Conservation (phyloP, 495 filamentous ascomycete species). For the Beverwykella pulmonaria region DNA sequence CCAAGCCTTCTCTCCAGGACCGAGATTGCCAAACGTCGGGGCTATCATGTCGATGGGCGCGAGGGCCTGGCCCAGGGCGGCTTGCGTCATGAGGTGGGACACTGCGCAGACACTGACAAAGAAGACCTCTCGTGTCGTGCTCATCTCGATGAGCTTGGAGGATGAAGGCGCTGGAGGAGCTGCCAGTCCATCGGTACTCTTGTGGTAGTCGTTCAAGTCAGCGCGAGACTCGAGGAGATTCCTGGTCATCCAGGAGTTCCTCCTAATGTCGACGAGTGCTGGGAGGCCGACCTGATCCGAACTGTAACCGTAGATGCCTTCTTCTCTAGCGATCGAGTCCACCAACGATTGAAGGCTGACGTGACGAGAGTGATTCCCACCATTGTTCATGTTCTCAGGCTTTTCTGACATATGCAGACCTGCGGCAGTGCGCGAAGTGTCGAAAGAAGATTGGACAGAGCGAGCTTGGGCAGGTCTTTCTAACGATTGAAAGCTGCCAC, state of each 20-base stretch:
- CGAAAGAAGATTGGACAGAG: no score
- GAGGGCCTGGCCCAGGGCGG: slow-evolving; percentile 42
- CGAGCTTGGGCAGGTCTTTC: no score
- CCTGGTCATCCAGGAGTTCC: no score
- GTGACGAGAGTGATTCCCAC: slow-evolving; percentile 24
- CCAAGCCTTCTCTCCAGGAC: slow-evolving; percentile 51
- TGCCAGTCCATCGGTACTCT: no score
- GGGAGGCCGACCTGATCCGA: no score
- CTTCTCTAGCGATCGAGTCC: slow-evolving; percentile 33
- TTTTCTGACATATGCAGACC: no score
- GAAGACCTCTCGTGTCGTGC: slow-evolving; percentile 33
- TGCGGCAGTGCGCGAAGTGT: no score
- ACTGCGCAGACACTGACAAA: slow-evolving; percentile 40
- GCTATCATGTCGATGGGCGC: slow-evolving; percentile 42
- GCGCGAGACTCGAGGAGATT: no score
- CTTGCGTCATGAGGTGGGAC: slow-evolving; percentile 46
- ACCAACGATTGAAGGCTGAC: slow-evolving; percentile 38
- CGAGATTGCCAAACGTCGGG: slow-evolving; percentile 29
- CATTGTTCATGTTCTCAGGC: neutral
- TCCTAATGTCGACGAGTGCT: no score
- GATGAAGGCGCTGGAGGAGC: neutral
- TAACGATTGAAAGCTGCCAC: no score
- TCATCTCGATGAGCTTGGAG: slow-evolving; percentile 27
- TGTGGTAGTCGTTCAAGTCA: no score
- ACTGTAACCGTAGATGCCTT: slow-evolving; percentile 18